Conservation (phyloP, 331 rosid species). For the Prunus yedoensis region DNA sequence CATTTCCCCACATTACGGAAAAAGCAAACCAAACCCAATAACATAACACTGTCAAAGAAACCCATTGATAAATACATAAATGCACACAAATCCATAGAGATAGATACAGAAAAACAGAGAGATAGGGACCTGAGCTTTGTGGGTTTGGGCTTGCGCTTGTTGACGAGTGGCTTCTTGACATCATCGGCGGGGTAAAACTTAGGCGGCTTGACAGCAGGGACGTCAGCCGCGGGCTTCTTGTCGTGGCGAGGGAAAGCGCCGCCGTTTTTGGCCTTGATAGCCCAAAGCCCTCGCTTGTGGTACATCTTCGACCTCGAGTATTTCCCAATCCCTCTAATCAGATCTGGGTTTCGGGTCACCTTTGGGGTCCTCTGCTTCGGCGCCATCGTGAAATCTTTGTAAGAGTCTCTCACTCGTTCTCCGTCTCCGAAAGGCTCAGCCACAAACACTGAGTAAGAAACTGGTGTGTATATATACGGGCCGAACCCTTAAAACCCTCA, state of each 20-base stretch:
- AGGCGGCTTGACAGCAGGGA: conserved; percentile 43
- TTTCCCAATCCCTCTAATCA: conserved; percentile 59
- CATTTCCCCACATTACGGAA: neutral
- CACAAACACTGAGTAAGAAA: neutral
- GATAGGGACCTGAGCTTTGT: conserved; percentile 23
- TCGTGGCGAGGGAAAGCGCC: conserved; percentile 62
- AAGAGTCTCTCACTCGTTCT: neutral
- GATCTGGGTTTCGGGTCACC: conserved; percentile 58
- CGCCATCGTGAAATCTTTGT: conserved; percentile 34
- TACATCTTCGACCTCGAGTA: conserved; percentile 65
- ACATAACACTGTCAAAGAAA: neutral
- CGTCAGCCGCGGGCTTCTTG: conserved; percentile 44
- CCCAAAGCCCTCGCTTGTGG: conserved; percentile 73
- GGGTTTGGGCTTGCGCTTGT: conserved; percentile 31
- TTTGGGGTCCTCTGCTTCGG: conserved; percentile 35
- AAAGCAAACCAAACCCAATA: neutral
- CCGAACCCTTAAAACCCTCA: neutral
- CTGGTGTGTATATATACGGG: neutral
- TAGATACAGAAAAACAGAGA: neutral
- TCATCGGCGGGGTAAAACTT: conserved; percentile 49
- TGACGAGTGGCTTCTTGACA: conserved; percentile 29
- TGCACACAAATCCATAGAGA: neutral
- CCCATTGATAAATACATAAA: conserved; percentile 10
- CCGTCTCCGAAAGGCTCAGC: neutral
- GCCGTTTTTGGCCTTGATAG: conserved; percentile 71